Conservation (phyloP, 345 rosid genomes). For the Camelina laxa region DNA sequence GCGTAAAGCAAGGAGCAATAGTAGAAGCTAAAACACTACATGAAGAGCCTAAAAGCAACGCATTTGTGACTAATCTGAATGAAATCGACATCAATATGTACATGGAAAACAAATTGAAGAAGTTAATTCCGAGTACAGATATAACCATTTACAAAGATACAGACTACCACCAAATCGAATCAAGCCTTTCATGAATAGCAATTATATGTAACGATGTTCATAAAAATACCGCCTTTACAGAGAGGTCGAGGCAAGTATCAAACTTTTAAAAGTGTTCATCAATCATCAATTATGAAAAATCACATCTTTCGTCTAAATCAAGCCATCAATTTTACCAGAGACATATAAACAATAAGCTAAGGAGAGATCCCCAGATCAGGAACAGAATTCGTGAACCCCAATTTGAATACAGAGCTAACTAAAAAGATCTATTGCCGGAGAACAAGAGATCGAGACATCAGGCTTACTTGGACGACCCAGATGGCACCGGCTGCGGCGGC, state of each 20-base stretch:
- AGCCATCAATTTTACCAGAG: constrained; percentile 25
- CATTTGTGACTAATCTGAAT: not conserved
- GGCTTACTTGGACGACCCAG: constrained; percentile 72
- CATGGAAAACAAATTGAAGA: not conserved
- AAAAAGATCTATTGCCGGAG: constrained; percentile 5
- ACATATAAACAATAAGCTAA: not conserved
- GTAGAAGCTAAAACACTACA: no score
- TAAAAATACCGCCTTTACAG: not conserved
- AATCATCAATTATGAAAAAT: constrained; percentile 13
- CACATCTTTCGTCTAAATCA: constrained; percentile 2
- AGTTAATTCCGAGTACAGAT: not conserved
- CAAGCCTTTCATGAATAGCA: constrained; percentile 18
- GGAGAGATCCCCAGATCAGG: constrained; percentile 35
- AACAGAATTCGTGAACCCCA: constrained; percentile 14
- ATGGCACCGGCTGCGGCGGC: constrained; percentile 76
- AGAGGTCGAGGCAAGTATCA: constrained; percentile 3
- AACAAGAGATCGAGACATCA: constrained; percentile 5
- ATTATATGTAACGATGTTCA: not conserved
- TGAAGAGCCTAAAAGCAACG: no score
- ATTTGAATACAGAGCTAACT: constrained; percentile 2
- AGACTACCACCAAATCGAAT: not conserved
- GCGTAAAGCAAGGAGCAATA: no score
- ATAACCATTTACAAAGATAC: not conserved
- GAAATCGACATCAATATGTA: not conserved
- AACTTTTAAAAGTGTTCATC: not conserved